phyloP scores from a whole-genome alignment of 1,284 basidiomycete genomes.

The Boletus mariae region DNA sequence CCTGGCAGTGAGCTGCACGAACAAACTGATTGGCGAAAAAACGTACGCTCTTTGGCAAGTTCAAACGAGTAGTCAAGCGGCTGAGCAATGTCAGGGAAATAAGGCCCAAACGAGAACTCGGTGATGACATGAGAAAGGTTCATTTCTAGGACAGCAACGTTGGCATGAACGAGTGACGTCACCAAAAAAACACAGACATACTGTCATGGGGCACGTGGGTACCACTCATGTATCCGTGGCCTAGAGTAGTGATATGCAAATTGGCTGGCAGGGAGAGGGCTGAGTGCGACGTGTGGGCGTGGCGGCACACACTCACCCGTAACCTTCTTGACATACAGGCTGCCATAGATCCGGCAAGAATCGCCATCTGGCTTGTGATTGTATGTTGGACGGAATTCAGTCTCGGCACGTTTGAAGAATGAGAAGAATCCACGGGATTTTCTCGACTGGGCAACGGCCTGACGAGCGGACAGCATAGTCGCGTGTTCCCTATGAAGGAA shows the following conservation, averaged over 20 bases:
- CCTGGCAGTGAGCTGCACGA: background rate
- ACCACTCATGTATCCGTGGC: slow-evolving; percentile 87
- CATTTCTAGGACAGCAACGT: slow-evolving; percentile 63
- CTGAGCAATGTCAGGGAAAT: slow-evolving; percentile 94
- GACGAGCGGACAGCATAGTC: slow-evolving; percentile 59
- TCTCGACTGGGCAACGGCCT: slow-evolving; percentile 67
- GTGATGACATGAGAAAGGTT: slow-evolving; percentile 95
- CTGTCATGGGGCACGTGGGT: slow-evolving; percentile 85
- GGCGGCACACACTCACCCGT: slow-evolving; percentile 50
- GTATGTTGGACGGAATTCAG: slow-evolving; percentile 66
- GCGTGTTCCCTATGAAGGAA: slow-evolving; percentile 50
- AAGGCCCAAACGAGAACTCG: slow-evolving; percentile 95
- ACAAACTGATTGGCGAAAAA: background rate
- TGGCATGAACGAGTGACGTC: background rate
- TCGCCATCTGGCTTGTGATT: slow-evolving; percentile 62
- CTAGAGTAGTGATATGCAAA: slow-evolving; percentile 86
- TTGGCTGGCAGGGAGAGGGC: slow-evolving; percentile 52
- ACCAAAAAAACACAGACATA: slow-evolving; percentile 37
- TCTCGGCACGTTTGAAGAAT: slow-evolving; percentile 43
- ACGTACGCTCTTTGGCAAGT: slow-evolving; percentile 74
- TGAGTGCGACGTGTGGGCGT: background rate
- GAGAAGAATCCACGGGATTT: slow-evolving; percentile 68
- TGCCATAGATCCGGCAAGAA: slow-evolving; percentile 86
- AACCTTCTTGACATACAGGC: slow-evolving; percentile 84
- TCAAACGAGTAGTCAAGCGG: slow-evolving; percentile 92